Evolutionary conservation across 2,329 filamentous ascomycete genomes (phyloP), one percentile per base, ranked within the genome.

Genomic region (Daldinia sp.): DNA sequence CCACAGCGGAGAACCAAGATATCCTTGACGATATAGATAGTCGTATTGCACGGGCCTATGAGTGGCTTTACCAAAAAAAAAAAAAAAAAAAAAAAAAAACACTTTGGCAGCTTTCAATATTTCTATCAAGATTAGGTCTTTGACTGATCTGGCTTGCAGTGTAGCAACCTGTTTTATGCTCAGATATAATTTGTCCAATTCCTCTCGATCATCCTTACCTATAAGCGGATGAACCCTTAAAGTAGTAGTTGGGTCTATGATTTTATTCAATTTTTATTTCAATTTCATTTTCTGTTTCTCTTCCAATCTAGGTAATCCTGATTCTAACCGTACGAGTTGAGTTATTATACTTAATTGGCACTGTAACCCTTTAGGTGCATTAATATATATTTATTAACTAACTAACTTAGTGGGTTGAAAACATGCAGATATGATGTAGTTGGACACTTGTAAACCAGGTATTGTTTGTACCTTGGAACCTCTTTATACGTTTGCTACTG

Each of bases 71-170:
- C 6, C 5, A 13, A 26, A 6, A 46, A 46, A n/a, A 13, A 26
- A 6, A 46, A 46, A 5, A 26, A 6, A 46, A 46, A 13, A 15
- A 6, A 46, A 46, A 13, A 26, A 6, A 46, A 46, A 15, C 12
- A 46, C 12, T 26, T 46, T 20, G 10, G 20, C 20, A 46, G 23
- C 3, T 46, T 26, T 46, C 42, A 26, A 23, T 46, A 46, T 15
- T 18, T 26, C 42, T 20, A 26, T 6, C 20, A 26, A 26, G 42
- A 26, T 26, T 81, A 77, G 78, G 73, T 78, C 44, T 81, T 81
- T 72, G 79, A 81, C 72, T 74, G 79, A 65, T 79, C 78, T 58
- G 78, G 80, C 33, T 55, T 77, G 53, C 20, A 44, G 23, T 44
- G 41, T 23, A 44, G 18, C 4, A 9, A 44, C 41, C 4, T 44